A percentile compares a stretch with the other conserved stretches of the same genome.
These are phyloP conservation scores for Nitzschia sp. DNA, from an alignment of 108 stramenopile species.

Conservation along the genomic window DNA sequence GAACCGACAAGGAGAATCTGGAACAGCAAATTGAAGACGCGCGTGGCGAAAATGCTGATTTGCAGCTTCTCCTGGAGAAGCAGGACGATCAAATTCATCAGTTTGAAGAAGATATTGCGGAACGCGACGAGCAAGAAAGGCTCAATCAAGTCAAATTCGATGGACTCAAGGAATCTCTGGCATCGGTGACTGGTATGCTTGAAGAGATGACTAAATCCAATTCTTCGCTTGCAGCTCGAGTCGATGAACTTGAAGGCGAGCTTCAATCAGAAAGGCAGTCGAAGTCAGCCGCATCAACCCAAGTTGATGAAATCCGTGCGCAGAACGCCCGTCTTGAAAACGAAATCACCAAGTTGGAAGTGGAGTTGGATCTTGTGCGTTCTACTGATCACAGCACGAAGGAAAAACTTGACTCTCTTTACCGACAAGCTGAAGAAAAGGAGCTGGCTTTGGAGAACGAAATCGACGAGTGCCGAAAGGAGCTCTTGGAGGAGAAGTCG, in stretches of 20 bases:
- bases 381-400: background rate
- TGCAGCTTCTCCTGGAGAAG: background rate
- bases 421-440: background rate
- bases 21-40: slow-evolving; percentile 6
- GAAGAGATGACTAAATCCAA: slow-evolving; percentile 15
- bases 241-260: slow-evolving; percentile 6
- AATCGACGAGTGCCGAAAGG: background rate
- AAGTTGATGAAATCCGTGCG: background rate
- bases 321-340: background rate
- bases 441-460: background rate
- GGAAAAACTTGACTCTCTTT: background rate
- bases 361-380: background rate
- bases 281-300: background rate
- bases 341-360: background rate
- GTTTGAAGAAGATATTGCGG: background rate
- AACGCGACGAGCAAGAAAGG: background rate
- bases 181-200: background rate
- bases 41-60: background rate
- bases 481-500: background rate
- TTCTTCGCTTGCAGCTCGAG: background rate
- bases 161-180: slow-evolving; percentile 5
- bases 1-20: background rate
- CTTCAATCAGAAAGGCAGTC: background rate
- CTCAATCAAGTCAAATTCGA: background rate
- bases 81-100: background rate